phyloP scores from a whole-genome alignment of 2,329 filamentous ascomycete genomes.

The Epichloe sibirici region DNA sequence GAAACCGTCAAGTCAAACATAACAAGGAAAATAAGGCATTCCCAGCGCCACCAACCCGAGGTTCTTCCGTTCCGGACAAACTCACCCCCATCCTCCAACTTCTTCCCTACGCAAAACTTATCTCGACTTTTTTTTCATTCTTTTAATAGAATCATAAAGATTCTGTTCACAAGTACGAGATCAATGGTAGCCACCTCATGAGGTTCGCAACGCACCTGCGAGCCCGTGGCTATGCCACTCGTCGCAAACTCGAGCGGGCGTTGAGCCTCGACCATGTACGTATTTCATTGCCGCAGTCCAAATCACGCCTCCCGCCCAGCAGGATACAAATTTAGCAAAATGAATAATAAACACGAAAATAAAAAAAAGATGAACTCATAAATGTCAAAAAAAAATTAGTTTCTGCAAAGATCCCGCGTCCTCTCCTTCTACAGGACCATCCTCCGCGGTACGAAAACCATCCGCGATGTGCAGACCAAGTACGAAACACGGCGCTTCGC shows the following conservation, averaged over 20 bases:
- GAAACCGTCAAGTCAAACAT: background rate
- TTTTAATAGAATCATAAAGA: too few species aligned
- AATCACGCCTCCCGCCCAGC: background rate
- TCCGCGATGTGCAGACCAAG: conserved; percentile 37
- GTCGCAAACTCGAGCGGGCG: conserved; percentile 21
- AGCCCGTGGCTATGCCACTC: conserved; percentile 23
- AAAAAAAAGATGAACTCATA: background rate
- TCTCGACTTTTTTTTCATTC: too few species aligned
- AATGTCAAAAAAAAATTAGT: conserved; percentile 25
- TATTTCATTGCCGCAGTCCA: background rate
- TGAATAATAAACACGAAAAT: background rate
- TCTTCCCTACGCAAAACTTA: background rate
- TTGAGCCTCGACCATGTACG: conserved; percentile 48
- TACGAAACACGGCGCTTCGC: conserved; percentile 45
- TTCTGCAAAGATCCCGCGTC: conserved; percentile 43
- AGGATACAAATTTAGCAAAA: background rate
- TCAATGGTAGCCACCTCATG: conserved; percentile 8
- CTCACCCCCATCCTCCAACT: background rate
- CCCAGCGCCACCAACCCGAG: conserved; percentile 1
- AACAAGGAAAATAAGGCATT: background rate
- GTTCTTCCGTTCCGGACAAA: conserved; percentile 9
- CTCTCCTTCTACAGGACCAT: conserved; percentile 47
- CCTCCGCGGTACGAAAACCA: conserved; percentile 39
- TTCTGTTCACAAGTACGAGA: background rate
- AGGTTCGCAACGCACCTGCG: conserved; percentile 13